These are phyloP conservation scores for Hemileccinum hortonii DNA, from an alignment of 1,284 basidiomycete genomes.

Conservation along the genomic window DNA sequence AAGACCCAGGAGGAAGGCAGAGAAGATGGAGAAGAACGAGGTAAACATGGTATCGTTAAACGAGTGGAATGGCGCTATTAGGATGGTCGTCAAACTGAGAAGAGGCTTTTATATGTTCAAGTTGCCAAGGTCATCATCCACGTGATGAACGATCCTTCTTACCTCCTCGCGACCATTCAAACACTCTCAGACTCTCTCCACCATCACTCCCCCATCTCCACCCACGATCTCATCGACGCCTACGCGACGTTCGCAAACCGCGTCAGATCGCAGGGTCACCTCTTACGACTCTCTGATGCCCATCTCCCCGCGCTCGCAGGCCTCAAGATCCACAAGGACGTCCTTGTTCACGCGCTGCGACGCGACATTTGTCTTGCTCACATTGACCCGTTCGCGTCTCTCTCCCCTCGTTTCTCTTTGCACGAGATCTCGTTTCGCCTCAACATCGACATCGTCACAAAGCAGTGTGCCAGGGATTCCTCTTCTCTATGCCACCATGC, in stretches of 20 bases:
- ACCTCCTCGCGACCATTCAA: constrained; percentile 44
- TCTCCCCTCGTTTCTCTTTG: constrained; percentile 2
- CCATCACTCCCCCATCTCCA: constrained; percentile 36
- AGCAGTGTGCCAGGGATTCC: constrained; percentile 41
- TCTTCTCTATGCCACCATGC: constrained; percentile 50
- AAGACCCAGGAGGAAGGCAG: constrained; percentile 18
- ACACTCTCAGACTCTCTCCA: constrained; percentile 47
- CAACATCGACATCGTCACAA: constrained; percentile 34
- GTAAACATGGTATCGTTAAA: constrained; percentile 27
- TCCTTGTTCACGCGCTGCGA: constrained; percentile 41
- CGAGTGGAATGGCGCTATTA: constrained; percentile 15
- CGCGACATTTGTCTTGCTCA: constrained; percentile 49
- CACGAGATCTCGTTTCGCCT: constrained; percentile 10
- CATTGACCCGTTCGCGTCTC: constrained; percentile 34
- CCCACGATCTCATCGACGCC: constrained; percentile 57
- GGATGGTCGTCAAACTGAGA: background rate
- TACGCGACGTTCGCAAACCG: constrained; percentile 50
- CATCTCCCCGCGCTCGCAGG: constrained; percentile 34
- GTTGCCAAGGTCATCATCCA: too few species aligned
- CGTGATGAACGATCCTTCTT: constrained; percentile 24
- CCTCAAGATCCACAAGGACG: constrained; percentile 28
- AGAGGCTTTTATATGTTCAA: too few species aligned
- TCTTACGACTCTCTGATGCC: constrained; percentile 23
- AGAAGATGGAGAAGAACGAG: constrained; percentile 19
- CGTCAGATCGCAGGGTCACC: constrained; percentile 37